A percentile compares a stretch with the other conserved stretches of the same genome.
These are phyloP conservation scores for Sugiyamaella japonica DNA, from an alignment of 1,139 yeast species.

Conservation along the genomic window DNA sequence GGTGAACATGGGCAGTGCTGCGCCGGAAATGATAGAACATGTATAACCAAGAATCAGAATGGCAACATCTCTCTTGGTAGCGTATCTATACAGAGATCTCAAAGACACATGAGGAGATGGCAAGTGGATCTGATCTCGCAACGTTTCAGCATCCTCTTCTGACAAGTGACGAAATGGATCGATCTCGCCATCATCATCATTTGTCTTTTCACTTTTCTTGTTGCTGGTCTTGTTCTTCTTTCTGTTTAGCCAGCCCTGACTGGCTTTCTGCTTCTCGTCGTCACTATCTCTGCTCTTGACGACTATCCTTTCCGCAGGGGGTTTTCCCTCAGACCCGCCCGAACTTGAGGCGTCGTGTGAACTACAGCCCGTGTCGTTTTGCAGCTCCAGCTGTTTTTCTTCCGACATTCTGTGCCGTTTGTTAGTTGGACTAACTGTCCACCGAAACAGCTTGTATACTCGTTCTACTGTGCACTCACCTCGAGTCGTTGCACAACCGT, in stretches of 20 bases:
- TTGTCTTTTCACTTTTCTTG: background rate
- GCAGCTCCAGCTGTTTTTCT: background rate
- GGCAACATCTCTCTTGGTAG: conserved; percentile 36
- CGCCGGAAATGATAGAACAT: conserved; percentile 42
- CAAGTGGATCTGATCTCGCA: conserved; percentile 38
- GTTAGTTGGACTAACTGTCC: too few species aligned
- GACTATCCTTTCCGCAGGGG: background rate
- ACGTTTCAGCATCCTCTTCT: conserved; percentile 37
- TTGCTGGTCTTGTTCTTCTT: background rate
- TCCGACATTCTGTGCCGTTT: background rate
- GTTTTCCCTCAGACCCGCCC: background rate
- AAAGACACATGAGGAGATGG: conserved; percentile 33
- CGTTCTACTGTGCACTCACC: too few species aligned
- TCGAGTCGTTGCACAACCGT: too few species aligned
- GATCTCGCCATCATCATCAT: background rate
- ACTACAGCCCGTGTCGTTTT: background rate
- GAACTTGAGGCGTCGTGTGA: background rate
- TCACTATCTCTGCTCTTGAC: background rate
- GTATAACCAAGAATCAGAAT: conserved; percentile 36
- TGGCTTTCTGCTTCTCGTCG: background rate
- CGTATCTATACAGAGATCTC: conserved; percentile 41
- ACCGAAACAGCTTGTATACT: too few species aligned
- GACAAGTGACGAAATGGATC: conserved; percentile 34
- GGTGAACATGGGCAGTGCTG: conserved; percentile 45
- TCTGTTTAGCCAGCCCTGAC: background rate